Evolutionary conservation across 306 rosid genomes (phyloP).

Genomic region (Prinsepia uniflora): DNA sequence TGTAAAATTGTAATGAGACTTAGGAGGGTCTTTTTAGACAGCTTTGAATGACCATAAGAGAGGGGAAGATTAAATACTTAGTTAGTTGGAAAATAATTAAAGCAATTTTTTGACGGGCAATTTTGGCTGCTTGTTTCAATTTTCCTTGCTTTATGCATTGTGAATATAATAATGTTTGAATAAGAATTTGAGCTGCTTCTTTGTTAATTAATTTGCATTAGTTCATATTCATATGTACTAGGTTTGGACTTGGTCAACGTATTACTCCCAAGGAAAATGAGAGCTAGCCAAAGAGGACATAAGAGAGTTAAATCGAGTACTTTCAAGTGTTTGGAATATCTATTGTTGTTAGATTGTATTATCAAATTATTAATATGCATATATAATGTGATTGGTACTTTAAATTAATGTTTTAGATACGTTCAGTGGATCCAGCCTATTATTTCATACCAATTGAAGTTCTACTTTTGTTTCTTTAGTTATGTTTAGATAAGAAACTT

Average conservation of each 20-base stretch:
- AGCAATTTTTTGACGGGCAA: conserved; percentile 25
- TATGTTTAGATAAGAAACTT: no score
- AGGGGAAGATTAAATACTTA: neutral
- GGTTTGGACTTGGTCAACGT: conserved; percentile 22
- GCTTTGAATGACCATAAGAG: conserved; percentile 29
- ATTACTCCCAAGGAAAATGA: conserved; percentile 6
- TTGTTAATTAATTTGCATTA: neutral
- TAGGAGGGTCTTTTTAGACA: conserved; percentile 6
- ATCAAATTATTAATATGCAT: no score
- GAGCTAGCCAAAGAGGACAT: neutral
- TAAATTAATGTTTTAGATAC: no score
- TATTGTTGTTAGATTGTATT: no score
- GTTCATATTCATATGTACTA: neutral
- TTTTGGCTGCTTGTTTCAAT: conserved; percentile 26
- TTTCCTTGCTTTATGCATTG: neutral
- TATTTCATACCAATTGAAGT: no score
- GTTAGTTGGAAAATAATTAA: conserved; percentile 10
- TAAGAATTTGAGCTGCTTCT: neutral
- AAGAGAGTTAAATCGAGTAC: no score
- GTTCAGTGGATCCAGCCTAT: no score
- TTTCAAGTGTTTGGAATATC: no score
- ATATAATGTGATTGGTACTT: no score
- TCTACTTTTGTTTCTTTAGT: no score
- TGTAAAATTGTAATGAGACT: neutral
- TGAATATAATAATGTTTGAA: neutral